Conservation (phyloP, 352 stramenopile genomes). For the Pythium aquatile region DNA sequence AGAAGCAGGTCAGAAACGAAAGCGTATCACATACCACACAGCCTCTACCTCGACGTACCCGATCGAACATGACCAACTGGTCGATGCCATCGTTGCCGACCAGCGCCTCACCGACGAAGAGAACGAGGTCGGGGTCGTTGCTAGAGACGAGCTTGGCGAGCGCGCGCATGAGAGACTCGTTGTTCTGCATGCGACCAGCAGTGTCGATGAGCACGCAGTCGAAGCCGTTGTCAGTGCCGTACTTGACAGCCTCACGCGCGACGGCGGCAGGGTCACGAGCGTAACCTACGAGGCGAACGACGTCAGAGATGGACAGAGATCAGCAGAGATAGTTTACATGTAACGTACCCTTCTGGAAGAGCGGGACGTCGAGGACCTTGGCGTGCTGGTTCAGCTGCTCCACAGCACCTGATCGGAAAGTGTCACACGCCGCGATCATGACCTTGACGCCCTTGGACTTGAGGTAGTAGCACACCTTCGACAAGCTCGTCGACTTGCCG, state of each 20-base stretch:
- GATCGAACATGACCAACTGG: conserved; percentile 96
- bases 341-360: conserved; percentile 90
- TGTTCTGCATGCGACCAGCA: conserved; percentile 99
- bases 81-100: conserved; percentile 99
- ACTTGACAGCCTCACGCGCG: conserved; percentile 93
- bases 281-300: conserved; percentile 79
- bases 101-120: conserved; percentile 99
- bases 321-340: not conserved
- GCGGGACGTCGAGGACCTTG: conserved; percentile 93
- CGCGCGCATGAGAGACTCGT: conserved; percentile 98
- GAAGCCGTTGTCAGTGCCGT: conserved; percentile 92
- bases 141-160: conserved; percentile 96
- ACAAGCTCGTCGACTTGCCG: conserved; percentile 98
- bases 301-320: not conserved
- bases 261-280: conserved; percentile 96
- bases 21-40: not conserved
- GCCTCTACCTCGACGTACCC: conserved; percentile 38
- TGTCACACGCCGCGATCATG: conserved; percentile 97
- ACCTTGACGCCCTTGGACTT: conserved; percentile 96
- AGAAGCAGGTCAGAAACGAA: not conserved
- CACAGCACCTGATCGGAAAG: conserved; percentile 97
- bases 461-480: conserved; percentile 99
- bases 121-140: conserved; percentile 96
- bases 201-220: conserved; percentile 99
- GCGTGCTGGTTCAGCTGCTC: conserved; percentile 98